Percentiles rank a stretch among this genome's conserved stretches.
phyloP scores from a whole-genome alignment of 768 basidiomycete genomes.

The Nidularia pulvinata region DNA sequence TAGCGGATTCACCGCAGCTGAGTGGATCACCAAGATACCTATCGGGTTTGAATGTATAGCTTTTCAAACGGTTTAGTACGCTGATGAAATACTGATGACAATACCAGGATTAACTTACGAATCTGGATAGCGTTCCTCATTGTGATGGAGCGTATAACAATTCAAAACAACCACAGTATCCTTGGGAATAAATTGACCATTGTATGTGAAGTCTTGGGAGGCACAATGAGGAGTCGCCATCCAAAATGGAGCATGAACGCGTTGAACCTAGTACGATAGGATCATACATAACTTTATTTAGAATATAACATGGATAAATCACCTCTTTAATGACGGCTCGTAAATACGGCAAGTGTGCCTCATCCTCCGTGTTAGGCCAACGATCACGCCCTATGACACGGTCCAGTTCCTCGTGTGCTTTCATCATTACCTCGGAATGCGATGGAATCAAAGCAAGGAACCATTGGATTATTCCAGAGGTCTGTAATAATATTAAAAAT shows the following conservation, averaged over 20 bases:
- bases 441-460: slow-evolving; percentile 26
- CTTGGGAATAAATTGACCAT: slow-evolving; percentile 33
- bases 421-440: slow-evolving; percentile 20
- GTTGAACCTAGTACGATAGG: slow-evolving; percentile 21
- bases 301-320: not conserved
- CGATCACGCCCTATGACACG: slow-evolving; percentile 17
- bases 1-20: slow-evolving; percentile 36
- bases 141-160: slow-evolving; percentile 29
- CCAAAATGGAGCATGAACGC: slow-evolving; percentile 34
- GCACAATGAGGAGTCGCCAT: slow-evolving; percentile 33
- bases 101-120: slow-evolving; percentile 17
- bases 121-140: slow-evolving; percentile 29
- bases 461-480: slow-evolving; percentile 29
- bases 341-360: slow-evolving; percentile 20
- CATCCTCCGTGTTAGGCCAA: slow-evolving; percentile 25
- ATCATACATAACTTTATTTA: not conserved
- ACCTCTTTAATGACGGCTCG: slow-evolving; percentile 20
- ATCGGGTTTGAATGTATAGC: slow-evolving; percentile 25
- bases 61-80: not conserved
- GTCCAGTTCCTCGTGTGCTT: slow-evolving; percentile 25
- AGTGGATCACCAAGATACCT: slow-evolving; percentile 35
- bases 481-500: slow-evolving; percentile 11
- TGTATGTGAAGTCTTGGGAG: slow-evolving; percentile 34
- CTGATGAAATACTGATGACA: not conserved
- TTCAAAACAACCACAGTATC: slow-evolving; percentile 35